Evolutionary conservation across 2,329 filamentous ascomycete species (phyloP).

Genomic region (Acrodontium crateriforme): DNA sequence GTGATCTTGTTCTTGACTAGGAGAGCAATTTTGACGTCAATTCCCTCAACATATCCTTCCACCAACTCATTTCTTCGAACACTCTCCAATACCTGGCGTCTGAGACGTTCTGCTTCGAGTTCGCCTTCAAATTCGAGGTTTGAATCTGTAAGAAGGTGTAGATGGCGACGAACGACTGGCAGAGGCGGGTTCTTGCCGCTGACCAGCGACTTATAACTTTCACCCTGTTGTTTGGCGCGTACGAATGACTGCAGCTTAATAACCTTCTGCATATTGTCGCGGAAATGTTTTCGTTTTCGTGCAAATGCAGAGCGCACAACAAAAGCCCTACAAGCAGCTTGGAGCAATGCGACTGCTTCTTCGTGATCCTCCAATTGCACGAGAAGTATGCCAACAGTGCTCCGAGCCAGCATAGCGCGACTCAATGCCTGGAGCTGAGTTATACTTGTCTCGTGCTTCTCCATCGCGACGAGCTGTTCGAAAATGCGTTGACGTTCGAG

Average conservation of each 20-base stretch:
- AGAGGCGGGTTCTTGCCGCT: conserved; percentile 94
- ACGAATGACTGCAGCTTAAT: conserved; percentile 98
- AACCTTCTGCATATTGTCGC: conserved; percentile 96
- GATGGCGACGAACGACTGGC: conserved; percentile 93
- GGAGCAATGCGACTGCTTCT: conserved; percentile 58
- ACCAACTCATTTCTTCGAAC: conserved; percentile 94
- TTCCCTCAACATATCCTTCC: conserved; percentile 94
- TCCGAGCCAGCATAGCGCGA: conserved; percentile 66
- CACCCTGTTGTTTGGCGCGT: conserved; percentile 84
- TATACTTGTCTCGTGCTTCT: conserved; percentile 53
- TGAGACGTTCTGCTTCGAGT: conserved; percentile 85
- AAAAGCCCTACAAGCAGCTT: conserved; percentile 59
- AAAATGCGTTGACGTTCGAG: conserved; percentile 47
- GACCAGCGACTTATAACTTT: conserved; percentile 94
- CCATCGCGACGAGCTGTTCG: conserved; percentile 54
- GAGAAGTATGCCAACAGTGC: conserved; percentile 59
- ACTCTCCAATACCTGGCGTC: conserved; percentile 93
- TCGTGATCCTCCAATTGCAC: conserved; percentile 72
- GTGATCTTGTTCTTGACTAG: conserved; percentile 99
- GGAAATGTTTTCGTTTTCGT: conserved; percentile 79
- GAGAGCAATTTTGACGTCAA: conserved; percentile 97
- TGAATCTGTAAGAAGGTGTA: conserved; percentile 92
- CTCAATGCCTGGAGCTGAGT: conserved; percentile 59
- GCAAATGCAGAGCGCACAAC: conserved; percentile 62
- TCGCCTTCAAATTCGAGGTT: conserved; percentile 99